Base-by-base conservation (phyloP, 1,284 basidiomycete genomes). In the Trametes sp. region DNA sequence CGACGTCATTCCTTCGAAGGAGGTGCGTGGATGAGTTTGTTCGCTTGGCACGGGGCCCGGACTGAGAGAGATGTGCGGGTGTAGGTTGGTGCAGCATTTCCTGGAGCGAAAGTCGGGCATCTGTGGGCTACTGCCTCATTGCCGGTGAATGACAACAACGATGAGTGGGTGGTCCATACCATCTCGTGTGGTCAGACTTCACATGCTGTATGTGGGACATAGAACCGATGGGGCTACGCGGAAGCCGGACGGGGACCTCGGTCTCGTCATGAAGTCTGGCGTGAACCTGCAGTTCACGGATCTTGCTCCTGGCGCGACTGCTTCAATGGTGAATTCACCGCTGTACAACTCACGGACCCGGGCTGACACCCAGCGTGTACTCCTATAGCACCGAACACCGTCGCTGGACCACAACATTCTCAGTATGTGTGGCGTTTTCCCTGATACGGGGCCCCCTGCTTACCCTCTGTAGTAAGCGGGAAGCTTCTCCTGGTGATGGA, bases 371-470 rank as follows among this genome's bases (percentile, higher is more conserved):
- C n/a, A n/a, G n/a, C n/a, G 13, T 24, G 31, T 9, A 2, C 28
- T 33, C 23, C 14, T 21, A 9, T 58, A 81, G 80, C 80, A 81
- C 65, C 72, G 79, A 31, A 80, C 87, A 8, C 78, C 78, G 38
- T 87, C 87, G 2, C 67, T 88, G 48, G 87, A 89, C 68, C 84
- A 87, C 66, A 87, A 88, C 66, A 82, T 88, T 35, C 75, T 89
- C 9, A 76, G 87, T 87, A 65, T 61, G 82, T 70, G 14, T 3
- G 6, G 10, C 14, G 2, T 2, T 46, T 31, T 5, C 14, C 10
- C 16, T 33, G 4, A 38, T 51, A 28, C 46, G 33, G 42, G 10
- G 11, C 14, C 14, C n/a, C 7, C 23, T 3, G 8, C 14, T 28
- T 13, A 36, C 54, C 13, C 29, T 42, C 31, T 9, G n/a, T 62